Percentiles rank a stretch among this genome's conserved stretches.
Conservation (phyloP, 768 basidiomycete species). For the Tulasnella sp. region DNA sequence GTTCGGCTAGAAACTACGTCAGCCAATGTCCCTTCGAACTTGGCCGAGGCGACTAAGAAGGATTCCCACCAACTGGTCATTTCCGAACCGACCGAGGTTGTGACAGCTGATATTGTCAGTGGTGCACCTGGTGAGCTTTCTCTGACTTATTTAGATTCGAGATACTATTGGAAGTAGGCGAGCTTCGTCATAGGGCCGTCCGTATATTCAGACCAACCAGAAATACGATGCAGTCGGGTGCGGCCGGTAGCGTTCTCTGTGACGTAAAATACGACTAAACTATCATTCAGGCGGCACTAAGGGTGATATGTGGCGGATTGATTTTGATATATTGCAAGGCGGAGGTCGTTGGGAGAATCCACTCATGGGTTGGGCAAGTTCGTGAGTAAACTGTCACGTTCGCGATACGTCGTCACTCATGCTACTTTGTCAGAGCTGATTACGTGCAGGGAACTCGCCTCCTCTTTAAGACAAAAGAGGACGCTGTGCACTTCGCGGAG, state of each 20-base stretch:
- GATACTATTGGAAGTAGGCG: conserved; percentile 34
- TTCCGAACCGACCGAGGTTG: conserved; percentile 36
- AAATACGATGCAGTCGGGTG: conserved; percentile 89
- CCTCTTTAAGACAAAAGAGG: conserved; percentile 74
- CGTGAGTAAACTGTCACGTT: conserved; percentile 40
- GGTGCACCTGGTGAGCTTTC: conserved; percentile 62
- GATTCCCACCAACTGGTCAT: conserved; percentile 11
- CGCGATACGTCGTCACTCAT: not conserved
- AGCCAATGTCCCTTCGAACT: not conserved
- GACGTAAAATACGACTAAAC: not conserved
- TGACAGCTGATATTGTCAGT: conserved; percentile 71
- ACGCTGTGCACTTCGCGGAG: conserved; percentile 90
- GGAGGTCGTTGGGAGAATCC: conserved; percentile 96
- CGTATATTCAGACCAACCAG: conserved; percentile 88
- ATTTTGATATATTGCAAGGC: conserved; percentile 85
- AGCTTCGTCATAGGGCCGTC: conserved; percentile 76
- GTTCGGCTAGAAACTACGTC: conserved; percentile 6
- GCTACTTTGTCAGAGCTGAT: conserved; percentile 51
- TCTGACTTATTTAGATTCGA: not conserved
- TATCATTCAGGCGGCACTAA: conserved; percentile 41
- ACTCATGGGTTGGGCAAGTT: conserved; percentile 92
- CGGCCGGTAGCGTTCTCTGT: not conserved
- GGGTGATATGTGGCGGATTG: conserved; percentile 81
- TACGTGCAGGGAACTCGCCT: conserved; percentile 88
- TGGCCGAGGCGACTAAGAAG: conserved; percentile 6